Evolutionary conservation across 176 grass and related monocot genomes (phyloP).

Genomic region (Rhynchospora pubera): DNA sequence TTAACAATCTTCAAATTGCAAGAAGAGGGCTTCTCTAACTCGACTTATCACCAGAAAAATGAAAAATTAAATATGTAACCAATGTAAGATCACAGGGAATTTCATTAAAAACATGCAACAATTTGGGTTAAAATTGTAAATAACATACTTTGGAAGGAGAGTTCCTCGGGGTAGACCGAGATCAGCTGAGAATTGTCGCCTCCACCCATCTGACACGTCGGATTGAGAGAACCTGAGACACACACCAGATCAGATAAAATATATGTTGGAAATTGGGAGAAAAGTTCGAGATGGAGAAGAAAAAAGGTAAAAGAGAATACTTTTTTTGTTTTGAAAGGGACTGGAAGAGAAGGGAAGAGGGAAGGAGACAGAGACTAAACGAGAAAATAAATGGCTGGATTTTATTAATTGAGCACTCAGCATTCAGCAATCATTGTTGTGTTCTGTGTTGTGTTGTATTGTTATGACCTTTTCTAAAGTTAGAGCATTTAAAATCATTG

Average conservation of each 20-base stretch:
- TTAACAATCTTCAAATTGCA: slow-evolving; percentile 98
- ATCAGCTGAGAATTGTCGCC: slow-evolving; percentile 49
- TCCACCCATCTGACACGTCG: slow-evolving; percentile 53
- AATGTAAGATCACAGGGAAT: slow-evolving; percentile 8
- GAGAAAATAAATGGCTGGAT: slow-evolving; percentile 4
- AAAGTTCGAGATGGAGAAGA: slow-evolving; percentile 7
- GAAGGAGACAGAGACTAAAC: slow-evolving; percentile 12
- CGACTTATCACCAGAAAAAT: slow-evolving; percentile 50
- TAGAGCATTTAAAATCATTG: neutral
- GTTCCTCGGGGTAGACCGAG: slow-evolving; percentile 82
- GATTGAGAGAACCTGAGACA: slow-evolving; percentile 15
- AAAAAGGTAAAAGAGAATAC: slow-evolving; percentile 12
- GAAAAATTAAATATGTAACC: neutral
- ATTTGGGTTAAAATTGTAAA: neutral
- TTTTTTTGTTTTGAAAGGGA: slow-evolving; percentile 29
- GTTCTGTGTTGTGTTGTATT: neutral
- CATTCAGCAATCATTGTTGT: neutral
- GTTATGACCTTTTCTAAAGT: slow-evolving; percentile 11
- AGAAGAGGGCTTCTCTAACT: slow-evolving; percentile 86
- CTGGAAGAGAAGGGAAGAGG: slow-evolving; percentile 12
- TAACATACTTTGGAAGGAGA: slow-evolving; percentile 78
- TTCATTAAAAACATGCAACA: neutral
- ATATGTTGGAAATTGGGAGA: slow-evolving; percentile 10
- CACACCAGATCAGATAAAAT: slow-evolving; percentile 19
- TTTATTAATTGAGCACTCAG: neutral